These are phyloP conservation scores for Plasmodium chabaudi DNA, from an alignment of 169 alveolate species.

Conservation along the genomic window DNA sequence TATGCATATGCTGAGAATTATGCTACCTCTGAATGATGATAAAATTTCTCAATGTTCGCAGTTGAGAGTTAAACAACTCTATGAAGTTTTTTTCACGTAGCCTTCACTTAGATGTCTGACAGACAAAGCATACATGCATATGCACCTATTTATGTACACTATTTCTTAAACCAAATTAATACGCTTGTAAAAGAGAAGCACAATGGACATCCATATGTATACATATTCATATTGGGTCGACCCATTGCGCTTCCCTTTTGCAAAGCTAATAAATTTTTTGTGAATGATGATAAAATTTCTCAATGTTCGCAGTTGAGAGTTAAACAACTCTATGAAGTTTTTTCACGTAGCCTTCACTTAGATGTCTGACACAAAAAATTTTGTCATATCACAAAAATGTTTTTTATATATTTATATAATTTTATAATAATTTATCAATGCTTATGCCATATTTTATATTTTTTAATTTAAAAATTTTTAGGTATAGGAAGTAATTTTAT, in stretches of 20 bases:
- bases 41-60: slow-evolving; percentile 72
- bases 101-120: slow-evolving; percentile 78
- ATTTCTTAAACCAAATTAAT: no score
- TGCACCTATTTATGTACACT: neutral
- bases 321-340: slow-evolving; percentile 23
- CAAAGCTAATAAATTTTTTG: slow-evolving; percentile 7
- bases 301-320: slow-evolving; percentile 69
- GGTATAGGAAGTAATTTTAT: no score
- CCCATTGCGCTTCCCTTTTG: neutral
- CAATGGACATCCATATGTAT: neutral
- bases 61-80: slow-evolving; percentile 56
- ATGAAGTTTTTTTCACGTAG: slow-evolving; percentile 40
- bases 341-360: slow-evolving; percentile 66
- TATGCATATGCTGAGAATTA: neutral
- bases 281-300: slow-evolving; percentile 58
- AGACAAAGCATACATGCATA: neutral
- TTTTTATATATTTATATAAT: no score
- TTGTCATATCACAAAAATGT: neutral
- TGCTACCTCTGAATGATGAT: slow-evolving; percentile 44
- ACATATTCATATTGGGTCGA: neutral
- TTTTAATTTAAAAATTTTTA: no score
- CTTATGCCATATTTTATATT: no score
- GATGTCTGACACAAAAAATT: slow-evolving; percentile 63
- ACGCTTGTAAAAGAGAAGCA: no score
- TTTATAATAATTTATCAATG: no score